A percentile compares a stretch with the other conserved stretches of the same genome.
phyloP scores from a whole-genome alignment of 2,329 filamentous ascomycete species.

The Aureobasidium lini region DNA sequence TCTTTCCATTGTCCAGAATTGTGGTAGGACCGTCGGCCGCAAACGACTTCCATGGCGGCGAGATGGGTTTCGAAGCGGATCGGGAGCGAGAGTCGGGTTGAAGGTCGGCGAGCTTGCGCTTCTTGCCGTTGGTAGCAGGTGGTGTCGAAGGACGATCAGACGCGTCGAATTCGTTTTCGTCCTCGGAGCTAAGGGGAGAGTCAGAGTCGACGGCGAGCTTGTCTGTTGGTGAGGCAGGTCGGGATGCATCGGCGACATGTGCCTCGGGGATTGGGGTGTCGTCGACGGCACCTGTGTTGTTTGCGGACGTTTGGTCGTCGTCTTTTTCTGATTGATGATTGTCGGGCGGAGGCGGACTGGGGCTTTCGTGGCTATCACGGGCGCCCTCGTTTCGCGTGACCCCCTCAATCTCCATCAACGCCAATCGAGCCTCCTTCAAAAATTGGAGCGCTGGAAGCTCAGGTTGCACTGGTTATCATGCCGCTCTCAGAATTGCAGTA shows the following conservation, averaged over 20 bases:
- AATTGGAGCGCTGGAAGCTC: constrained; percentile 6
- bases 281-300: background rate
- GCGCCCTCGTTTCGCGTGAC: constrained; percentile 19
- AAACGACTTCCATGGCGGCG: constrained; percentile 85
- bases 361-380: constrained; percentile 19
- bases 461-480: constrained; percentile 19
- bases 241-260: background rate
- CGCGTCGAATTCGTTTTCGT: constrained; percentile 11
- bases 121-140: constrained; percentile 44
- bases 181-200: background rate
- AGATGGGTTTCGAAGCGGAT: constrained; percentile 19
- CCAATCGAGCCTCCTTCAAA: constrained; percentile 1
- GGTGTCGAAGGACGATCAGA: background rate
- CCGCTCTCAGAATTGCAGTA: constrained; percentile 26
- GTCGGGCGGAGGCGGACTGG: constrained; percentile 14
- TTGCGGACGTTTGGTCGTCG: background rate
- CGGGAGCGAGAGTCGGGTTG: constrained; percentile 22
- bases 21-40: constrained; percentile 80
- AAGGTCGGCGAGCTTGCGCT: constrained; percentile 47
- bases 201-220: background rate
- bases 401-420: constrained; percentile 21
- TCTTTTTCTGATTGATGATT: background rate
- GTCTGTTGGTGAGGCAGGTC: background rate
- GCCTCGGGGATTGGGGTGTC: constrained; percentile 4
- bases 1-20: constrained; percentile 58